A percentile compares a stretch with the other conserved stretches of the same genome.
Evolutionary conservation across 2,329 filamentous ascomycete species (phyloP).

Genomic region (Simplicillium aogashimaense): DNA sequence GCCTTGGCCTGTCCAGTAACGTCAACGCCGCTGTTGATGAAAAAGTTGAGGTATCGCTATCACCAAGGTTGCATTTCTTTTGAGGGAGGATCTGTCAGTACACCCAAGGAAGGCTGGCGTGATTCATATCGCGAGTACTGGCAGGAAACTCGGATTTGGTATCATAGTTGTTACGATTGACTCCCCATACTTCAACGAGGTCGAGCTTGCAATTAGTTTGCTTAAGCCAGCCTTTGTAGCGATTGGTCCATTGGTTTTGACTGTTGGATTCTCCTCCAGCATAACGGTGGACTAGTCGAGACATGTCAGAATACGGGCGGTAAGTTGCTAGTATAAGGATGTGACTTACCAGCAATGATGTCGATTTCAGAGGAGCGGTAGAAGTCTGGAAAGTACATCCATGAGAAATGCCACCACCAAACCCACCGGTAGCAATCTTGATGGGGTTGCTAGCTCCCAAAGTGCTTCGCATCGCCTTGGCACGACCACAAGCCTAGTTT

Average conservation of each 20-base stretch:
- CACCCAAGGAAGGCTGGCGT: slow-evolving; percentile 16
- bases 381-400: slow-evolving; percentile 15
- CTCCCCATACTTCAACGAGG: slow-evolving; percentile 18
- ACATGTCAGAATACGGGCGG: background rate
- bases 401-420: slow-evolving; percentile 20
- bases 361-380: slow-evolving; percentile 17
- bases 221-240: slow-evolving; percentile 13
- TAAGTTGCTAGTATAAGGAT: background rate
- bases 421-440: slow-evolving; percentile 18
- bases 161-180: slow-evolving; percentile 5
- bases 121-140: slow-evolving; percentile 17
- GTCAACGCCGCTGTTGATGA: slow-evolving; percentile 6
- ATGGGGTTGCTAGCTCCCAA: slow-evolving; percentile 17
- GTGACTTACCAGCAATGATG: slow-evolving; percentile 4
- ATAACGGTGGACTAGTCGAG: background rate
- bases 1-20: slow-evolving; percentile 5
- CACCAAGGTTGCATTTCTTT: slow-evolving; percentile 1
- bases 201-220: slow-evolving; percentile 17
- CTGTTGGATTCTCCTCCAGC: background rate
- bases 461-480: slow-evolving; percentile 11
- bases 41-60: slow-evolving; percentile 7
- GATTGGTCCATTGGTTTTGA: background rate
- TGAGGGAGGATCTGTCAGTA: slow-evolving; percentile 22
- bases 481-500: slow-evolving; percentile 20
- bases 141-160: slow-evolving; percentile 12